These are phyloP conservation scores for Uromyces viciae-fabae DNA, from an alignment of 1,284 basidiomycete genomes.

Conservation along the genomic window DNA sequence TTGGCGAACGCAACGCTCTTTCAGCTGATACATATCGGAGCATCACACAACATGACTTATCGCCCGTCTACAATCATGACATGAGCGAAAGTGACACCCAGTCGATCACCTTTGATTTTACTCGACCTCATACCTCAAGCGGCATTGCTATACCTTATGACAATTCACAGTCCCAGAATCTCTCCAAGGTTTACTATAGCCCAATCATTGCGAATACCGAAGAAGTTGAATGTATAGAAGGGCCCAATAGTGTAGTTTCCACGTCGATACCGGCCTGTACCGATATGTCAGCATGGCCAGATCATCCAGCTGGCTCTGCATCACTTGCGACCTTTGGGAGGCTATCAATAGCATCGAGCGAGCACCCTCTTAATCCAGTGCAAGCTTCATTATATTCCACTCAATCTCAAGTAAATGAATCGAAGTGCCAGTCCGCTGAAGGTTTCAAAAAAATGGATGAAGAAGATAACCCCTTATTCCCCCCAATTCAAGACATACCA, in stretches of 20 bases:
- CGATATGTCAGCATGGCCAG: background rate
- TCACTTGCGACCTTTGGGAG: constrained; percentile 11
- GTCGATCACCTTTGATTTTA: constrained; percentile 7
- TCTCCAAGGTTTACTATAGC: constrained; percentile 9
- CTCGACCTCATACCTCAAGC: constrained; percentile 41
- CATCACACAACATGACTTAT: background rate
- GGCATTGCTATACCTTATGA: constrained; percentile 19
- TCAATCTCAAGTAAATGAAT: constrained; percentile 10
- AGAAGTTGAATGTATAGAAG: background rate
- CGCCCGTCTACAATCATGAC: background rate
- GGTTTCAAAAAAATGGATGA: background rate
- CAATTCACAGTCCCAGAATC: background rate
- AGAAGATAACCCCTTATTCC: constrained; percentile 12
- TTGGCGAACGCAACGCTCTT: background rate
- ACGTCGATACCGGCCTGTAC: background rate
- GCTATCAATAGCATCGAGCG: background rate
- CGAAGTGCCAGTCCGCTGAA: background rate
- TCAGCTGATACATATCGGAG: background rate
- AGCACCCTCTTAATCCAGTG: background rate
- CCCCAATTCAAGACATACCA: constrained; percentile 6
- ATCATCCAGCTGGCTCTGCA: background rate
- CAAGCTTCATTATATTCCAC: background rate
- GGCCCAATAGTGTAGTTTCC: background rate
- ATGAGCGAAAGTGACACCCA: background rate
- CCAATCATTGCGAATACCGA: constrained; percentile 1